phyloP scores from a whole-genome alignment of 1,284 basidiomycete species.

The Neolentinus lepideus region DNA sequence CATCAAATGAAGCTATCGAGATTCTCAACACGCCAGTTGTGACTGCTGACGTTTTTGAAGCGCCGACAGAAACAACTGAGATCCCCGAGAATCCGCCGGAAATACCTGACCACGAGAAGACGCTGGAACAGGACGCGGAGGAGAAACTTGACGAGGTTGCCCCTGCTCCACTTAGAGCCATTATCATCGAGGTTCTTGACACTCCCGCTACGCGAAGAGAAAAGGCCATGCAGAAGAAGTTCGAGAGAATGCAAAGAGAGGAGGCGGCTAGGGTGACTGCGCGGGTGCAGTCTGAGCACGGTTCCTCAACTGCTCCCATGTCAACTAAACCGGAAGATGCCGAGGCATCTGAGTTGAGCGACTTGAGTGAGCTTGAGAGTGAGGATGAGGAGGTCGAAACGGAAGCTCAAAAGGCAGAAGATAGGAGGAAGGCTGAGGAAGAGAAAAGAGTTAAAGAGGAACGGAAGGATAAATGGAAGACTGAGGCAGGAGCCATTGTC shows the following conservation, averaged over 20 bases:
- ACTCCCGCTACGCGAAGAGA: conserved; percentile 2
- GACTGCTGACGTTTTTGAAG: too few relatives aligned
- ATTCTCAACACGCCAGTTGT: too few relatives aligned
- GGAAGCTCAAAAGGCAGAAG: neutral
- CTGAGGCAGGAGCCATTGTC: conserved; percentile 16
- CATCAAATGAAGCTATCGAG: too few relatives aligned
- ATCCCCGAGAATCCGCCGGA: neutral
- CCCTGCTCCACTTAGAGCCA: neutral
- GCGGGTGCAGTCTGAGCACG: neutral
- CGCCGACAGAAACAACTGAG: too few relatives aligned
- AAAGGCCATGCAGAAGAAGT: neutral
- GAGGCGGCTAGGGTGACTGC: neutral
- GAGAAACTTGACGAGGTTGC: neutral
- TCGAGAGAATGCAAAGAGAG: neutral
- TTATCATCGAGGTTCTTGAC: conserved; percentile 1
- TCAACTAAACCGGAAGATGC: conserved; percentile 13
- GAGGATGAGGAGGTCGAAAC: conserved; percentile 7
- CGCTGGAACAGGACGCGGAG: neutral
- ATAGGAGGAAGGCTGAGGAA: conserved; percentile 6
- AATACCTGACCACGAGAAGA: neutral
- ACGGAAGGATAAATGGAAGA: conserved; percentile 4
- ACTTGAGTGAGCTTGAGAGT: conserved; percentile 7
- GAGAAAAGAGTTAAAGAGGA: neutral
- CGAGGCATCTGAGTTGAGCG: neutral
- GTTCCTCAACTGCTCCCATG: conserved; percentile 10